Base-by-base conservation (phyloP, 345 rosid genomes). In the Aquilaria malaccensis region DNA sequence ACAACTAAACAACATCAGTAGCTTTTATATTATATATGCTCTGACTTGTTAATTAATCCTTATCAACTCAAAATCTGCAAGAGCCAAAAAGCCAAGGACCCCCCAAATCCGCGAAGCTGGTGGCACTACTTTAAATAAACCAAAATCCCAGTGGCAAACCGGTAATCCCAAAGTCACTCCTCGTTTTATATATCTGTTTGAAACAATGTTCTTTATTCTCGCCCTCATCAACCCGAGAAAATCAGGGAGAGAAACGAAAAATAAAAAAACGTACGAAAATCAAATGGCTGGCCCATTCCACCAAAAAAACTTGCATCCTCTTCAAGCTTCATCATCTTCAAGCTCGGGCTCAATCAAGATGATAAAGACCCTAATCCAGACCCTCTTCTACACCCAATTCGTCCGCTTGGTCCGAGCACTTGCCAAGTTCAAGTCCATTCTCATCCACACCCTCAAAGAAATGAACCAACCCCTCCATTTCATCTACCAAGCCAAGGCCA, bases 311-410 rank as follows among this genome's bases (percentile, higher is more conserved):
- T 59, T 53, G 48, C 65, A 49, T 31, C 68, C 65, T 50, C 74
- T 65, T 61, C 83, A 63, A 60, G 59, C 59, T 61, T 13, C 80
- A n/a, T 69, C 83, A 10, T 78, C 93, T 68, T 68, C 81, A 14
- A 56, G 72, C 68, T 62, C 75, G 71, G 74, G 65, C 76, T 70
- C 76, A 59, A 67, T 69, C 74, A 89, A 83, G 75, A 74, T 80
- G 74, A 89, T 80, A 73, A 93, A 81, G 80, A 70, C 80, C 68
- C 71, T 85, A 66, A 64, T 85, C 52, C 89, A 81, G 60, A 80
- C 77, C 52, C 79, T 87, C 41, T 50, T 92, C 50, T 49, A 77
- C 72, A 72, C 96, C 2, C 91, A 79, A 30, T 64, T 83, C 56
- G 67, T 79, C 69, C 82, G 91, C 29, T 30, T 83, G 13, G 14